Evolutionary conservation across 345 rosid genomes (phyloP).

Genomic region (Turnera subulata): DNA sequence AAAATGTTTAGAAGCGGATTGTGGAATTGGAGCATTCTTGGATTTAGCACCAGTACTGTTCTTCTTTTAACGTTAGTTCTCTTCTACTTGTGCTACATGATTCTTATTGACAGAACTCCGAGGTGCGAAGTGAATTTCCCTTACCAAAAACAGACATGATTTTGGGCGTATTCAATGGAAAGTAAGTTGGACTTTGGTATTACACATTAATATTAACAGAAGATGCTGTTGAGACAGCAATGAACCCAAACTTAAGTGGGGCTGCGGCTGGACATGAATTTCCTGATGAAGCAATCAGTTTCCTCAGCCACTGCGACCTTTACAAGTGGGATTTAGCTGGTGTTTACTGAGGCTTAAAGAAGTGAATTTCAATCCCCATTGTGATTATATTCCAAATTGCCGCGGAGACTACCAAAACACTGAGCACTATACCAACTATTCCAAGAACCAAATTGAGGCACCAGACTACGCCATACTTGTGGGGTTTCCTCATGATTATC

Average conservation of each 20-base stretch:
- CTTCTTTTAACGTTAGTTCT: too few species aligned
- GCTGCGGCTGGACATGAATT: neutral
- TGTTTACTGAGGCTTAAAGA: slow-evolving; percentile 43
- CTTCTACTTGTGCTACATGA: too few species aligned
- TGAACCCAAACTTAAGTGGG: neutral
- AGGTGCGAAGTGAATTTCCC: too few species aligned
- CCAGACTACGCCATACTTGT: slow-evolving; percentile 27
- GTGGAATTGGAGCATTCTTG: too few species aligned
- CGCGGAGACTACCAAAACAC: slow-evolving; percentile 30
- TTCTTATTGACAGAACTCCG: too few species aligned
- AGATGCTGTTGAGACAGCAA: neutral
- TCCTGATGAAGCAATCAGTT: too few species aligned
- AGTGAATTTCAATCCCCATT: slow-evolving; percentile 38
- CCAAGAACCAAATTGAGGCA: slow-evolving; percentile 40
- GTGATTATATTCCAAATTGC: slow-evolving; percentile 50
- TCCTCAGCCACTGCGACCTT: too few species aligned
- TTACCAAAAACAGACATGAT: too few species aligned
- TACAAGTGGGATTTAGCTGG: too few species aligned
- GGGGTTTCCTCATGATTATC: slow-evolving; percentile 44
- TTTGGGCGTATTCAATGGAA: neutral
- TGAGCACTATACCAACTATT: slow-evolving; percentile 37
- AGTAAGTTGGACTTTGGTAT: neutral
- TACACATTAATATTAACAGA: neutral
- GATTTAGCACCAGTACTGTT: too few species aligned
- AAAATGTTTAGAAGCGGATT: neutral